These are phyloP conservation scores for Tephrocybe rancida DNA, from an alignment of 768 basidiomycete species.

Conservation along the genomic window DNA sequence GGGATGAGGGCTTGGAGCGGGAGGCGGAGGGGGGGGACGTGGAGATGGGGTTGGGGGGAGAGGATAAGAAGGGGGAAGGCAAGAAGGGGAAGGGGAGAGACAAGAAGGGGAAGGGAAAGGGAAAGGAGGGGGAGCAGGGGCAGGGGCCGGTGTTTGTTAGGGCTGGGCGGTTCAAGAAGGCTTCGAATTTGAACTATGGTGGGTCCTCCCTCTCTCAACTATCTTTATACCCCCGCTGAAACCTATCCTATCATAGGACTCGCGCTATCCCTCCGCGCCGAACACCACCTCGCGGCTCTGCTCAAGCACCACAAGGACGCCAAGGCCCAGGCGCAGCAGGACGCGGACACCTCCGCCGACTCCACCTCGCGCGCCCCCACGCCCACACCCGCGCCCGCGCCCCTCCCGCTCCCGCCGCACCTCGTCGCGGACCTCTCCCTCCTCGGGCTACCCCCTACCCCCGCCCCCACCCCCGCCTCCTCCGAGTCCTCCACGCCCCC, in stretches of 20 bases:
- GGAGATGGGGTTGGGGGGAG: neutral
- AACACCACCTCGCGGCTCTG: constrained; percentile 50
- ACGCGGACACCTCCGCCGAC: constrained; percentile 22
- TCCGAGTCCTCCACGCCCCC: too few relatives aligned
- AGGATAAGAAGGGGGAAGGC: neutral
- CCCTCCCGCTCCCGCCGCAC: neutral
- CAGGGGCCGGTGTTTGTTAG: constrained; percentile 43
- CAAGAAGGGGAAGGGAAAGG: neutral
- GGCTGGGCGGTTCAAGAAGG: constrained; percentile 92
- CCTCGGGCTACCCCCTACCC: constrained; percentile 3
- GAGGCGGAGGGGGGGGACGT: neutral
- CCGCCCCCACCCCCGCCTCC: too few relatives aligned
- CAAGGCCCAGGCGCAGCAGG: constrained; percentile 1
- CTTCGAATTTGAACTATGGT: constrained; percentile 90
- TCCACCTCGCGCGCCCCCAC: neutral
- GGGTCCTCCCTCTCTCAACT: neutral
- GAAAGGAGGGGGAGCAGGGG: neutral
- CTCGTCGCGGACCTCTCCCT: constrained; percentile 9
- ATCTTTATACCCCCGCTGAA: neutral
- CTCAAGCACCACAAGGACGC: constrained; percentile 23
- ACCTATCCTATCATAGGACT: constrained; percentile 37
- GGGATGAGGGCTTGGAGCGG: neutral
- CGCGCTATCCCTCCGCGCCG: constrained; percentile 64
- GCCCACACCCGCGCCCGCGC: neutral
- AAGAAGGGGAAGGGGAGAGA: constrained; percentile 4